A percentile compares a stretch with the other conserved stretches of the same genome.
Evolutionary conservation across 1,284 basidiomycete species (phyloP).

Genomic region (Rhodotorula sp.): DNA sequence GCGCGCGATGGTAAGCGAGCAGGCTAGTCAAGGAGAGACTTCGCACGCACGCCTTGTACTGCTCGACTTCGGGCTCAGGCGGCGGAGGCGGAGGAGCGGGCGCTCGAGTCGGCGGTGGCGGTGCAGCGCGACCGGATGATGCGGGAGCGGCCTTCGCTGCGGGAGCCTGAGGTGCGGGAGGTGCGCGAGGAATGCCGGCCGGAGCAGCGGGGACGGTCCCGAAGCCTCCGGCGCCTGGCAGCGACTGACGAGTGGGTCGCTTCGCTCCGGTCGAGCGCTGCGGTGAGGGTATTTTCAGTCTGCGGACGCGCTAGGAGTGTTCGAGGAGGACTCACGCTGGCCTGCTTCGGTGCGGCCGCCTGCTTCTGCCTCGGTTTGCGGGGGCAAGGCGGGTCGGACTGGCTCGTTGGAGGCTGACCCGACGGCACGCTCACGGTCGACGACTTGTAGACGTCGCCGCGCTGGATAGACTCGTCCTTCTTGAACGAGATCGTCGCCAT

Average conservation of each 20-base stretch:
- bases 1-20: neutral
- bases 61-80: constrained; percentile 65
- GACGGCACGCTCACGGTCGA: constrained; percentile 82
- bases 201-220: constrained; percentile 31
- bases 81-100: constrained; percentile 58
- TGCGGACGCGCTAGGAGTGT: neutral
- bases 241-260: constrained; percentile 49
- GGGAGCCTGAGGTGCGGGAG: constrained; percentile 24
- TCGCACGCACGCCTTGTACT: constrained; percentile 64
- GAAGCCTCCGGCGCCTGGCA: constrained; percentile 41
- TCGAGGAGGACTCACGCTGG: constrained; percentile 12
- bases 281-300: neutral
- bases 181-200: constrained; percentile 21
- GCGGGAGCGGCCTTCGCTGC: neutral
- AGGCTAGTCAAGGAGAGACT: neutral
- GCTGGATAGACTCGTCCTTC: constrained; percentile 82
- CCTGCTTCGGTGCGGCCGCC: constrained; percentile 61
- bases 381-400: constrained; percentile 78
- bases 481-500: constrained; percentile 80
- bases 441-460: constrained; percentile 90
- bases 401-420: constrained; percentile 79
- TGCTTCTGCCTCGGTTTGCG: constrained; percentile 62
- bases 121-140: constrained; percentile 18
- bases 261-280: constrained; percentile 39
- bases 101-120: constrained; percentile 38